These are phyloP conservation scores for Acaromyces ingoldii DNA, from an alignment of 1,284 basidiomycete genomes.

Conservation along the genomic window DNA sequence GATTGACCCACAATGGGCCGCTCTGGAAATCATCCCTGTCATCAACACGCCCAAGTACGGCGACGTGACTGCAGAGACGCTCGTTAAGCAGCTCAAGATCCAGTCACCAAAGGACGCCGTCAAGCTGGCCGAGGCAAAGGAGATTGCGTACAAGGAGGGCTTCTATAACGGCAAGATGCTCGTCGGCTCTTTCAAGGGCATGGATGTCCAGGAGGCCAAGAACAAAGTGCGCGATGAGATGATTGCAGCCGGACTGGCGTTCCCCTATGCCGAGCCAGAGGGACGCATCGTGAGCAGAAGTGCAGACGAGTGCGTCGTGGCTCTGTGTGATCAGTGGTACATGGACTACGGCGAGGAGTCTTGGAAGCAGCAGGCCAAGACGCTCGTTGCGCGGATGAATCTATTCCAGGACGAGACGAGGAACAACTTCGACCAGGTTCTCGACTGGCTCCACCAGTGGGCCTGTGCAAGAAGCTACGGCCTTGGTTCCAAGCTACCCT, in stretches of 20 bases:
- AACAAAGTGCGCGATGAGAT: slow-evolving; percentile 77
- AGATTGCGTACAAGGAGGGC: slow-evolving; percentile 96
- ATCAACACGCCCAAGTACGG: slow-evolving; percentile 85
- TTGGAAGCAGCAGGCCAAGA: slow-evolving; percentile 82
- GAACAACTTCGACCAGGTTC: slow-evolving; percentile 82
- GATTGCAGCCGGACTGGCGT: slow-evolving; percentile 72
- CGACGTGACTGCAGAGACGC: slow-evolving; percentile 78
- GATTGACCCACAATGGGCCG: slow-evolving; percentile 83
- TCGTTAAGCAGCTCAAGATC: slow-evolving; percentile 88
- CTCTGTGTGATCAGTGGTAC: slow-evolving; percentile 99
- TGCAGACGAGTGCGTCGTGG: slow-evolving; percentile 93
- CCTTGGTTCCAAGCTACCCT: slow-evolving; percentile 89
- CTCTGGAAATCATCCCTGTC: slow-evolving; percentile 80
- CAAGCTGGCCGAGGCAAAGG: slow-evolving; percentile 91
- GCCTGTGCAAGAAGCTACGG: slow-evolving; percentile 96
- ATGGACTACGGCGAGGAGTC: slow-evolving; percentile 87
- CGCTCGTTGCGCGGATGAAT: slow-evolving; percentile 80
- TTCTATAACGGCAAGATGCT: slow-evolving; percentile 91
- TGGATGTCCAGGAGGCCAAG: slow-evolving; percentile 85
- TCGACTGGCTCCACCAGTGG: slow-evolving; percentile 97
- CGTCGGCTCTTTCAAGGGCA: slow-evolving; percentile 80
- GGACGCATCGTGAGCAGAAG: slow-evolving; percentile 82
- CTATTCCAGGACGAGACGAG: slow-evolving; percentile 83
- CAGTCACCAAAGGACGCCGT: slow-evolving; percentile 80
- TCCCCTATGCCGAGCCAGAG: slow-evolving; percentile 94